phyloP scores from a whole-genome alignment of 106 monocot genomes.

The Posidonia australis region DNA sequence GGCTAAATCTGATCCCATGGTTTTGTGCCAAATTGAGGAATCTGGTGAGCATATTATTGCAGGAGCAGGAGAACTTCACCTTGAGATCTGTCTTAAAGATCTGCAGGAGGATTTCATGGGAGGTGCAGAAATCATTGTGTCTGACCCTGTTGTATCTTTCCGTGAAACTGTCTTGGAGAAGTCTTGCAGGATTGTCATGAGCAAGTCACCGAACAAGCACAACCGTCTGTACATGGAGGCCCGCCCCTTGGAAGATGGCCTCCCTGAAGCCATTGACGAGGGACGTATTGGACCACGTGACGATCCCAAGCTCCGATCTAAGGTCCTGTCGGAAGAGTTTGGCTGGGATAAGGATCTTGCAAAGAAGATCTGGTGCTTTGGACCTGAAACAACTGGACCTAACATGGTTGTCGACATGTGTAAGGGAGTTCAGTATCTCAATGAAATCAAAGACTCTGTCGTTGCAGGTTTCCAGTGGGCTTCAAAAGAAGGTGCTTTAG shows the following conservation, averaged over 20 bases:
- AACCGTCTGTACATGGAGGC: conserved; percentile 47
- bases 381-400: conserved; percentile 41
- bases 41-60: conserved; percentile 43
- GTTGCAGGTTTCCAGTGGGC: conserved; percentile 53
- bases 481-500: conserved; percentile 35
- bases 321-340: conserved; percentile 37
- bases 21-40: conserved; percentile 33
- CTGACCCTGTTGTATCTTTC: conserved; percentile 38
- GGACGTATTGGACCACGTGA: conserved; percentile 37
- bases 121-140: conserved; percentile 38
- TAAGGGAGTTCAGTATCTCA: conserved; percentile 48
- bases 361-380: conserved; percentile 53
- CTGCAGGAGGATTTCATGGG: conserved; percentile 46
- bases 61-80: conserved; percentile 42
- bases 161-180: conserved; percentile 46
- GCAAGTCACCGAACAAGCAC: conserved; percentile 49
- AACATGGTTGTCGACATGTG: conserved; percentile 56
- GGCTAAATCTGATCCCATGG: conserved; percentile 50
- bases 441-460: conserved; percentile 50
- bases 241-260: conserved; percentile 35
- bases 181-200: conserved; percentile 34
- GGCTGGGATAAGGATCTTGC: conserved; percentile 52
- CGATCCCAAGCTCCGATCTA: conserved; percentile 33
- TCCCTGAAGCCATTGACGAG: conserved; percentile 39
- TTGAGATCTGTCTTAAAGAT: conserved; percentile 44